Evolutionary conservation across 176 grass and related monocot species (phyloP), one percentile per base, ranked within the genome.

Genomic region (Stipa capillata): DNA sequence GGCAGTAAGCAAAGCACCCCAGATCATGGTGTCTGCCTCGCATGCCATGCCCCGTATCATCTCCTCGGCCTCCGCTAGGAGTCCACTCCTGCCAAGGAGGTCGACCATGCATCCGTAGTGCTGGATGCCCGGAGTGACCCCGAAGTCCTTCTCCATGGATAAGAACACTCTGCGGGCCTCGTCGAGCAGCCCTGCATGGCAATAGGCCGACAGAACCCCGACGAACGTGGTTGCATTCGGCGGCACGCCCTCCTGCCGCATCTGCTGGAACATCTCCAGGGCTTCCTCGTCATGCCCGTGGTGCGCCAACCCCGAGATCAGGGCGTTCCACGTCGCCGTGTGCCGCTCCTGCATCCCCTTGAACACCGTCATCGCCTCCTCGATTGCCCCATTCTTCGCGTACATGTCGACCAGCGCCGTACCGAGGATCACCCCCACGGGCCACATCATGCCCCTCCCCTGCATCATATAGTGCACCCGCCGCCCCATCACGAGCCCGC

Each of bases 331-430:
- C 0, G 65, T 69, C 0, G 65, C 65, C 1, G 65, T 29, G 24
- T 45, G 65, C 65, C 40, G 65, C 65, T 69, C 3, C 1, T 21
- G 40, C 65, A 69, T 45, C 40, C 65, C 23, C 24, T 28, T 17
- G 40, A 69, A 69, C 23, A 69, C 40, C 23, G 6, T 8, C 7
- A 45, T 40, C 0, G 65, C 65, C 21, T 69, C 65, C 2, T 69
- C 0, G 18, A 94, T 68, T 0, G 83, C 89, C 8, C 85, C 88
- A 5, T 87, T 86, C 72, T 86, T 91, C 1, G 64, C 51, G 36
- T 94, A 91, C 92, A 91, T 88, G 12, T 87, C 86, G 1, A 94
- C 78, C 50, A 94, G 54, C 1, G 88, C 85, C 0, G 88, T 94
- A 36, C 85, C 88, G 5, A 94, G 88, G 40, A 90, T 69, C 13